These are phyloP conservation scores for Coemansia sp. DNA, from an alignment of 192 early-diverging fungal species.

Conservation along the genomic window DNA sequence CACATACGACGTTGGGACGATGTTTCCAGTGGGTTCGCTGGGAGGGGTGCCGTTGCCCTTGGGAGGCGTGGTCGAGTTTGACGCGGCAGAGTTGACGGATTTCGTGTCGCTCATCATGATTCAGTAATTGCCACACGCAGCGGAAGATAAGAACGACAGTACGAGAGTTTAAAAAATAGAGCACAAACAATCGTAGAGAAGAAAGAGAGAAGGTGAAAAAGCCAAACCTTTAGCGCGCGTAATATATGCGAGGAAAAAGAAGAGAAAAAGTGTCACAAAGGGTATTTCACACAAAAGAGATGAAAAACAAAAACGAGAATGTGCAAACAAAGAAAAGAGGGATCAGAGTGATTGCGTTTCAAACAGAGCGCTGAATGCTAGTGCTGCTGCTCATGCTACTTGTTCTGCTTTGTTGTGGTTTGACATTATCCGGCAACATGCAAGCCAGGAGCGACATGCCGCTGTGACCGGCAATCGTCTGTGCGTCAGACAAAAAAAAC, in stretches of 20 bases:
- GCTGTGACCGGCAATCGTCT: no score
- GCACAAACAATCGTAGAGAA: neutral
- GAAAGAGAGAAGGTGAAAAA: neutral
- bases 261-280: neutral
- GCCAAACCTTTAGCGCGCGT: no score
- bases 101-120: conserved; percentile 47
- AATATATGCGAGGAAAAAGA: neutral
- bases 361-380: no score
- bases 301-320: neutral
- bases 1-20: conserved; percentile 62
- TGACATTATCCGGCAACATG: no score
- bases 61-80: conserved; percentile 13
- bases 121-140: conserved; percentile 4
- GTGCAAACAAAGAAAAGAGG: neutral
- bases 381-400: no score
- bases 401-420: no score
- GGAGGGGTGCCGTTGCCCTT: conserved; percentile 14
- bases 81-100: conserved; percentile 28
- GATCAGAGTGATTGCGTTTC: neutral
- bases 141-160: neutral
- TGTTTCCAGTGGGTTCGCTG: conserved; percentile 40
- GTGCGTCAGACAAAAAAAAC: no score
- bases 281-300: neutral
- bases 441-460: no score
- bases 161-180: neutral